Evolutionary conservation across 192 early-diverging fungal species (phyloP).

Genomic region (Allomyces macrogynus): DNA sequence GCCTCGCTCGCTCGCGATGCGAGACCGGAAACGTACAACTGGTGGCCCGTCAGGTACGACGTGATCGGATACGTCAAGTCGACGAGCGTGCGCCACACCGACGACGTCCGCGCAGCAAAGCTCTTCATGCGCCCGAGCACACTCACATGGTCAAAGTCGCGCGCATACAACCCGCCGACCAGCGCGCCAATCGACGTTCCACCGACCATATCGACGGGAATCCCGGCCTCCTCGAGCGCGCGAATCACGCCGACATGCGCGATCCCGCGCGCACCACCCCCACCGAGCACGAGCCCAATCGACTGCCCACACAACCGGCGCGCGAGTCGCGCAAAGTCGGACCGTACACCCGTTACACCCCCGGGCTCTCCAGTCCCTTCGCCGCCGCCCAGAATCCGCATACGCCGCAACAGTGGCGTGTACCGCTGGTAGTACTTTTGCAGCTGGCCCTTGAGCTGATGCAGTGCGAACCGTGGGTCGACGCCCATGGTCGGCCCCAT

Average conservation of each 20-base stretch:
- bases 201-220: conserved; percentile 93
- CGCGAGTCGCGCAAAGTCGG: conserved; percentile 59
- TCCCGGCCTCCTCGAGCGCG: conserved; percentile 89
- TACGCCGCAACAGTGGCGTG: conserved; percentile 4
- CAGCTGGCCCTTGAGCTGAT: conserved; percentile 38
- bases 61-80: conserved; percentile 92
- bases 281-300: conserved; percentile 82
- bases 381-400: conserved; percentile 8
- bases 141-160: conserved; percentile 66
- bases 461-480: conserved; percentile 20
- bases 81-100: conserved; percentile 68
- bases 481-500: conserved; percentile 8
- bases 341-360: conserved; percentile 1
- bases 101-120: conserved; percentile 61
- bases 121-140: conserved; percentile 69
- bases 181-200: conserved; percentile 94
- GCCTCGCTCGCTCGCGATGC: background rate
- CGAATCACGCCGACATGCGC: conserved; percentile 78
- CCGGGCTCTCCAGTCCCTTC: conserved; percentile 23
- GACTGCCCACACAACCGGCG: conserved; percentile 79
- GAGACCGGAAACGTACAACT: background rate
- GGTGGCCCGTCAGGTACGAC: conserved; percentile 58
- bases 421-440: conserved; percentile 41
- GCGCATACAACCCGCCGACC: conserved; percentile 84
- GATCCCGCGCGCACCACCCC: conserved; percentile 91